A percentile compares a stretch with the other conserved stretches of the same genome.
phyloP scores from a whole-genome alignment of 2,329 filamentous ascomycete species.

The Pseudohalonectria lignicola region DNA sequence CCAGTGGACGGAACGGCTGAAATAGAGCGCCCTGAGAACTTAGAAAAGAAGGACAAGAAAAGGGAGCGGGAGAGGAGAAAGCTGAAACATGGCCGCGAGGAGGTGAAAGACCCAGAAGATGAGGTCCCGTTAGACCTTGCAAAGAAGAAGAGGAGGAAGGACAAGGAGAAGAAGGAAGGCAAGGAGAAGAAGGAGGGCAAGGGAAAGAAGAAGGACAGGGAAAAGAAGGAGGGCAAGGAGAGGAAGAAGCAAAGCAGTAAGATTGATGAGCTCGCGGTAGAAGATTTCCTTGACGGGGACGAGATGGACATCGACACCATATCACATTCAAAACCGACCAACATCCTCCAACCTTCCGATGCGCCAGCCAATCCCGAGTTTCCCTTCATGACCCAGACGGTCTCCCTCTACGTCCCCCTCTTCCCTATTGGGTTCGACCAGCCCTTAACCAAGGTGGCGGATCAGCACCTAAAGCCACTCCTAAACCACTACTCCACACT shows the following conservation, averaged over 20 bases:
- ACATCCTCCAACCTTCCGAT: constrained; percentile 21
- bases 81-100: constrained; percentile 8
- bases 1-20: no score
- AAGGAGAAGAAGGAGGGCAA: no score
- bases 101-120: constrained; percentile 8
- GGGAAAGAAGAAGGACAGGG: no score
- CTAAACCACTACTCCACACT: constrained; percentile 67
- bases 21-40: background rate
- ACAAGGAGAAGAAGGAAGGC: constrained; percentile 20
- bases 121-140: background rate
- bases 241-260: no score
- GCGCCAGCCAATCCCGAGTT: constrained; percentile 34
- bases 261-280: no score
- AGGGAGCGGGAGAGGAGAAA: constrained; percentile 20
- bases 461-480: constrained; percentile 65
- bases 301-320: no score
- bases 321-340: no score
- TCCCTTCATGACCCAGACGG: constrained; percentile 68
- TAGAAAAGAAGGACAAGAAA: constrained; percentile 22
- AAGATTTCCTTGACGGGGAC: no score
- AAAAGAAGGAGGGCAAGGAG: no score
- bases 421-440: constrained; percentile 59
- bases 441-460: constrained; percentile 59
- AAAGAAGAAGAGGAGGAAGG: background rate
- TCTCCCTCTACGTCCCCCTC: constrained; percentile 70